Conservation (phyloP, 192 early-diverging fungal species). For the Oehlia diaphana region DNA sequence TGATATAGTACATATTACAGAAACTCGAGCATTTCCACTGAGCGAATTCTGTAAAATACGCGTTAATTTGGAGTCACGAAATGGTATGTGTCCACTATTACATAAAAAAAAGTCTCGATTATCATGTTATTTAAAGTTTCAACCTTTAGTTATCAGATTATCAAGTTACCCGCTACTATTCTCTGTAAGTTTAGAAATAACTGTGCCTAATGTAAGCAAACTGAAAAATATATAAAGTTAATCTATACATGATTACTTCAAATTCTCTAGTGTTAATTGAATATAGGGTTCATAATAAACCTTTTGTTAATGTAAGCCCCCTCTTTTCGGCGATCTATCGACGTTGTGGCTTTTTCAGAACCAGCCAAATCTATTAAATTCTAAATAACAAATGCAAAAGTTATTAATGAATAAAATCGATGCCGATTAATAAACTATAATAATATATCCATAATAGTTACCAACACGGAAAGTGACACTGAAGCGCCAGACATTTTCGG, state of each 20-base stretch:
- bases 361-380: constrained; percentile 98
- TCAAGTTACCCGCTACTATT: neutral
- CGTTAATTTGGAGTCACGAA: constrained; percentile 96
- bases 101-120: neutral
- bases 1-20: constrained; percentile 92
- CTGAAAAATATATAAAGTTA: neutral
- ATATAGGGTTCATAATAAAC: neutral
- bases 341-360: constrained; percentile 87
- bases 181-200: neutral
- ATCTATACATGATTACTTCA: neutral
- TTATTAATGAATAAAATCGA: neutral
- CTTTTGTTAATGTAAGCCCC: constrained; percentile 95
- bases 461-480: constrained; percentile 19
- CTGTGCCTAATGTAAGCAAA: neutral
- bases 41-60: constrained; percentile 91
- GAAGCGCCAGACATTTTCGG: constrained; percentile 25
- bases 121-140: too few species aligned
- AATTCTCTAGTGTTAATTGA: neutral
- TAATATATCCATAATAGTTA: neutral
- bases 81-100: constrained; percentile 81
- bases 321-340: constrained; percentile 88
- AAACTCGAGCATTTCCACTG: constrained; percentile 84
- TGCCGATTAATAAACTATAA: neutral
- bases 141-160: neutral
- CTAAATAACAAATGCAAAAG: constrained; percentile 27